Evolutionary conservation across 139 green algal species (phyloP).

Genomic region (Zygnema cylindricum): DNA sequence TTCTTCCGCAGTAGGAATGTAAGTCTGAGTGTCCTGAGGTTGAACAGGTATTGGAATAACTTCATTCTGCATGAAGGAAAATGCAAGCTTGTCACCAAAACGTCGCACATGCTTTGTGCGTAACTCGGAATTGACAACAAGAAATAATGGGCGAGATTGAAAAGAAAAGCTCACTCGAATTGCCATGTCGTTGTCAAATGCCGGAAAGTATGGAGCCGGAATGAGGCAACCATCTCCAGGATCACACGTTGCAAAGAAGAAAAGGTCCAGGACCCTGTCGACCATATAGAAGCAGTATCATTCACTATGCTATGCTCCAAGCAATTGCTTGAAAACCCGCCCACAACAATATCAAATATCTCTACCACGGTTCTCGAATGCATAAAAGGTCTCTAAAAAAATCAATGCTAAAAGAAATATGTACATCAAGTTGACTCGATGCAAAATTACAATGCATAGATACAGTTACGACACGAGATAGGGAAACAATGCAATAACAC

Average conservation of each 20-base stretch:
- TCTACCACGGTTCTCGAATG: too few relatives aligned
- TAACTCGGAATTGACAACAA: not conserved
- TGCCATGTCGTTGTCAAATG: conserved; percentile 66
- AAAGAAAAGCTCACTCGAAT: conserved; percentile 21
- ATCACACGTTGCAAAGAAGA: conserved; percentile 59
- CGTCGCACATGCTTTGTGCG: not conserved
- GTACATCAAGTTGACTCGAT: too few relatives aligned
- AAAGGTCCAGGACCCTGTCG: conserved; percentile 42
- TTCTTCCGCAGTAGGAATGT: conserved; percentile 37
- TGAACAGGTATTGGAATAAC: conserved; percentile 50
- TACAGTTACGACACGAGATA: too few relatives aligned
- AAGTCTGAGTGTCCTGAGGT: conserved; percentile 37
- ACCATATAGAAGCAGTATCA: conserved; percentile 9
- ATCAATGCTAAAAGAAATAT: too few relatives aligned
- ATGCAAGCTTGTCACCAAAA: not conserved
- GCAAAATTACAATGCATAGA: too few relatives aligned
- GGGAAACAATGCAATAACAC: too few relatives aligned
- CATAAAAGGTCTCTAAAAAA: too few relatives aligned
- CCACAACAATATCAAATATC: too few relatives aligned
- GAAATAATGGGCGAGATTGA: not conserved
- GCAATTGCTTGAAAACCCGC: too few relatives aligned
- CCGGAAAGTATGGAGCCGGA: conserved; percentile 62
- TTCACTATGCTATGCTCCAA: too few relatives aligned
- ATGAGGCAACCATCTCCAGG: conserved; percentile 60
- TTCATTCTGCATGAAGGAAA: conserved; percentile 19